A percentile compares a stretch with the other conserved stretches of the same genome.
Conservation (phyloP, 2,329 filamentous ascomycete genomes). For the Orbilia javanica region DNA sequence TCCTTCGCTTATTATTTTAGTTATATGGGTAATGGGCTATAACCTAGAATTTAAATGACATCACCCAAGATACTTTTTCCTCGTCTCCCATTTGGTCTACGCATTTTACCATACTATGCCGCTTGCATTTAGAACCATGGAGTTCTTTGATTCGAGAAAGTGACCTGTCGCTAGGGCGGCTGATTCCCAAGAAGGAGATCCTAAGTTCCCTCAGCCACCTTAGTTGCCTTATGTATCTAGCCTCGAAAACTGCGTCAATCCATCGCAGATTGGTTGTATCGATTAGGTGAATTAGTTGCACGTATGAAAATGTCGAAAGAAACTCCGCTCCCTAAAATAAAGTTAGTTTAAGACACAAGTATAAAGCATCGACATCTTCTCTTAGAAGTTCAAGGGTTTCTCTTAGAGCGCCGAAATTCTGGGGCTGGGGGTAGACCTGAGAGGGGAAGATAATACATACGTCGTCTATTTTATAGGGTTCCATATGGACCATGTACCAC, state of each 20-base stretch:
- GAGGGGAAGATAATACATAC: background rate
- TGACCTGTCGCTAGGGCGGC: background rate
- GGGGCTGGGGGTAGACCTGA: background rate
- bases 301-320: background rate
- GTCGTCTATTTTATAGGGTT: background rate
- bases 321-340: background rate
- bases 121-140: background rate
- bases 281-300: background rate
- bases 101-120: background rate
- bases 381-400: background rate
- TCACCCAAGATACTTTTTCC: background rate
- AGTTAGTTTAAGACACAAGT: background rate
- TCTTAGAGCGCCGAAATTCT: background rate
- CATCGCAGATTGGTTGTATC: background rate
- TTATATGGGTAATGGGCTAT: too few species aligned
- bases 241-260: slow-evolving; percentile 5
- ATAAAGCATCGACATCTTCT: background rate
- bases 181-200: background rate
- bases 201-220: background rate
- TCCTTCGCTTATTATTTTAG: too few species aligned
- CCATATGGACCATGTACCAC: background rate
- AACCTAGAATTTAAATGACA: background rate
- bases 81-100: background rate
- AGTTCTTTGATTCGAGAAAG: background rate
- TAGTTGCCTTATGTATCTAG: background rate